phyloP scores from a whole-genome alignment of 805 yeast species.

The Wickerhamiella australiensis region DNA sequence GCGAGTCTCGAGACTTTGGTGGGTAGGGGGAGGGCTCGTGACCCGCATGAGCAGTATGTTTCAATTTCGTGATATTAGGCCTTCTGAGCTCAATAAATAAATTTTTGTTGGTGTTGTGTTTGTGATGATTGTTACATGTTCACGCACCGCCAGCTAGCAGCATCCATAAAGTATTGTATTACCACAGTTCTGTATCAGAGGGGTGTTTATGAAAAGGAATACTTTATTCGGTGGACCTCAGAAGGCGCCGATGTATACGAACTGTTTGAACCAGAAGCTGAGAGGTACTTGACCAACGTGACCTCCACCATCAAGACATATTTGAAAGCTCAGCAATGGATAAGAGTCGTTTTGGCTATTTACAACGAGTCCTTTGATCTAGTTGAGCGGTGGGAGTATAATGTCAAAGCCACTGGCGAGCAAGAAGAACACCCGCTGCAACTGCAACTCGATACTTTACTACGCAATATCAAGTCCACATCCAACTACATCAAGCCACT shows the following conservation, averaged over 20 bases:
- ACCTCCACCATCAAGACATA: conserved; percentile 1
- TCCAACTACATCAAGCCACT: not conserved
- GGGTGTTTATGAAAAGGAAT: not conserved
- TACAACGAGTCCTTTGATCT: not conserved
- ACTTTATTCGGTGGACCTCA: not conserved
- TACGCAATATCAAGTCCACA: not conserved
- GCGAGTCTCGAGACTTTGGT: not conserved
- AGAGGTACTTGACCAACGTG: not conserved
- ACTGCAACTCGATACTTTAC: not conserved
- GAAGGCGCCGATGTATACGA: not conserved
- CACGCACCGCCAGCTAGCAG: not conserved
- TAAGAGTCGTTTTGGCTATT: not conserved
- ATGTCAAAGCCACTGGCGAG: not conserved
- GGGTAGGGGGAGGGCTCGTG: not conserved
- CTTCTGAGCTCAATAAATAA: too few species aligned
- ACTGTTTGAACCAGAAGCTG: conserved; percentile 3
- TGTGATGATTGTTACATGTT: not conserved
- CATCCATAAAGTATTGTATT: not conserved
- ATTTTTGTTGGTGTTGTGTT: not conserved
- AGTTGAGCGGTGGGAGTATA: conserved; percentile 6
- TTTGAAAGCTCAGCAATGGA: not conserved
- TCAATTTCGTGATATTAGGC: too few species aligned
- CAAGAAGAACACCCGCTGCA: not conserved
- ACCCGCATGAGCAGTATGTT: too few species aligned
- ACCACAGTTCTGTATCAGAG: not conserved